Conservation (phyloP, 805 yeast genomes). For the Wickerhamomyces kurtzmanii region DNA sequence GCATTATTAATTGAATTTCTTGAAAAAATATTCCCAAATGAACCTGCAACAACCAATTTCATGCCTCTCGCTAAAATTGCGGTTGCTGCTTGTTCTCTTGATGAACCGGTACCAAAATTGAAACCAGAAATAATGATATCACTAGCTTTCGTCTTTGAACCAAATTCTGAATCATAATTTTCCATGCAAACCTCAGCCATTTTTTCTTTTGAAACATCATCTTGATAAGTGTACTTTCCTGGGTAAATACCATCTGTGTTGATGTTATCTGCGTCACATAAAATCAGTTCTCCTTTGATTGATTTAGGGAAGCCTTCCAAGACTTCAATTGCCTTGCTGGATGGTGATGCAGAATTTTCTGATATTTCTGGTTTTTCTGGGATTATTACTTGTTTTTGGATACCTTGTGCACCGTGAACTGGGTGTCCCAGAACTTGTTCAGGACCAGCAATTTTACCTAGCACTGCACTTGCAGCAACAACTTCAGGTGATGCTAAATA, state of each 20-base stretch:
- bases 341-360: constrained; percentile 17
- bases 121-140: constrained; percentile 89
- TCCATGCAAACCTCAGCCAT: constrained; percentile 99
- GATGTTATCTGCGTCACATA: constrained; percentile 94
- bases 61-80: constrained; percentile 91
- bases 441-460: constrained; percentile 90
- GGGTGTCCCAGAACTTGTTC: constrained; percentile 67
- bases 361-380: constrained; percentile 21
- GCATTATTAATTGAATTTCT: constrained; percentile 97
- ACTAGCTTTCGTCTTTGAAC: constrained; percentile 68
- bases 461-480: constrained; percentile 96
- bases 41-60: constrained; percentile 89
- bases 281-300: constrained; percentile 83
- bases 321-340: constrained; percentile 51
- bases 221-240: constrained; percentile 98
- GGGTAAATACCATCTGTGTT: constrained; percentile 99
- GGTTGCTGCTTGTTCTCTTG: constrained; percentile 99
- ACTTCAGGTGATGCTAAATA: constrained; percentile 96
- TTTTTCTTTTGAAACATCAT: constrained; percentile 85
- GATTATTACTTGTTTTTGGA: constrained; percentile 26
- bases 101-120: constrained; percentile 97
- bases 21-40: constrained; percentile 93
- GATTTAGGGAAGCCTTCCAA: constrained; percentile 85
- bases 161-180: constrained; percentile 89
- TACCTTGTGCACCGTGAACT: constrained; percentile 38